A percentile compares a stretch with the other conserved stretches of the same genome.
Evolutionary conservation across 108 stramenopile species (phyloP).

Genomic region (Mediolabrus comicus): DNA sequence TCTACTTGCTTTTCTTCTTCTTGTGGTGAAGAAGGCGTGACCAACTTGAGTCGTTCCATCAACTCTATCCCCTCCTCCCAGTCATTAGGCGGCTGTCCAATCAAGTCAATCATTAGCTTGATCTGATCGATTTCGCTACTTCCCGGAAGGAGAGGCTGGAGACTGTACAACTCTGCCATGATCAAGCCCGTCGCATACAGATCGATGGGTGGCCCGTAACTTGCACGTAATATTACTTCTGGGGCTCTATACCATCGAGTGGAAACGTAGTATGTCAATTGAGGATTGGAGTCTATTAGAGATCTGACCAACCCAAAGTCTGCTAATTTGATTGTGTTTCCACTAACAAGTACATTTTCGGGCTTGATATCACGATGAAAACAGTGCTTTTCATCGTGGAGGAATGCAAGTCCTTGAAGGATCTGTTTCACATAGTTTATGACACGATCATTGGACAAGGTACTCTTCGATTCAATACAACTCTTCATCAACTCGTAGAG

Average conservation of each 20-base stretch:
- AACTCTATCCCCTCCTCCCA: constrained; percentile 51
- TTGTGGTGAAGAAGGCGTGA: not conserved
- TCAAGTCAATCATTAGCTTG: constrained; percentile 74
- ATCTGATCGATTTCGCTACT: constrained; percentile 90
- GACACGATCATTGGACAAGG: constrained; percentile 38
- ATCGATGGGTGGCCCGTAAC: constrained; percentile 92
- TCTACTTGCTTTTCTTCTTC: not conserved
- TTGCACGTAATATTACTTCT: constrained; percentile 80
- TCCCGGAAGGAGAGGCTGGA: constrained; percentile 93
- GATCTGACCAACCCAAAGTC: constrained; percentile 91
- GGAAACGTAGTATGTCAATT: constrained; percentile 92
- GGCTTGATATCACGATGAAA: constrained; percentile 96
- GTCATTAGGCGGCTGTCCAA: constrained; percentile 66
- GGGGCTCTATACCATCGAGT: constrained; percentile 98
- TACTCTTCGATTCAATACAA: constrained; percentile 14
- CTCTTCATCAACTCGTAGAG: constrained; percentile 84
- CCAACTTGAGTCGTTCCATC: constrained; percentile 28
- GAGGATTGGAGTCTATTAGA: constrained; percentile 15
- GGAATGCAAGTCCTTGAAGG: constrained; percentile 78
- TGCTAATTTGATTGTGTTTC: constrained; percentile 82
- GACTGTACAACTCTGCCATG: constrained; percentile 88
- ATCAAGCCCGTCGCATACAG: constrained; percentile 92
- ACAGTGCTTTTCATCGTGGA: constrained; percentile 82
- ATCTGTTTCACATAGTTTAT: constrained; percentile 81
- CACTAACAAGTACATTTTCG: constrained; percentile 90